Evolutionary conservation across 225 moss, liverwort and hornwort genomes (phyloP).

Genomic region (Pseudisothecium myosuroides): DNA sequence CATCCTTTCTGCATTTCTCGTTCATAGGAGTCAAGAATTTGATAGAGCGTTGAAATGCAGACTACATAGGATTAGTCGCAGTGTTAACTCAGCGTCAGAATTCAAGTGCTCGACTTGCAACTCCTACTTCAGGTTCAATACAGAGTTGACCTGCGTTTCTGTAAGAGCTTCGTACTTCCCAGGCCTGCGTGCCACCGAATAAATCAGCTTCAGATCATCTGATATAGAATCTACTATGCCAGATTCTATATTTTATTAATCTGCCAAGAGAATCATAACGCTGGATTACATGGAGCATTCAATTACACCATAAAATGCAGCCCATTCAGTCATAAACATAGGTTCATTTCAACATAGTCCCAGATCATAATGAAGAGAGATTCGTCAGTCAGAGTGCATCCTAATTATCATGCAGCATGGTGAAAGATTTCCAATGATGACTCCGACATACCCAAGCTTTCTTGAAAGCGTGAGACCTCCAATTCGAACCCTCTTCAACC

Average conservation of each 20-base stretch:
- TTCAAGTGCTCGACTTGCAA: neutral
- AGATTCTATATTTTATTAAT: neutral
- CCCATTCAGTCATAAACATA: neutral
- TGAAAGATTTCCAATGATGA: neutral
- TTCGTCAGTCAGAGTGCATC: neutral
- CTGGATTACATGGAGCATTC: neutral
- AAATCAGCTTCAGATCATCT: neutral
- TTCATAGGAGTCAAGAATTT: neutral
- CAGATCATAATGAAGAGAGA: neutral
- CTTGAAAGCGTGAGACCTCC: slow-evolving; percentile 83
- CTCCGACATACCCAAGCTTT: slow-evolving; percentile 53
- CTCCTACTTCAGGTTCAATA: slow-evolving; percentile 26
- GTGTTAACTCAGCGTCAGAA: neutral
- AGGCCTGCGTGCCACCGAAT: slow-evolving; percentile 20
- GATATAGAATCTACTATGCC: too few relatives aligned
- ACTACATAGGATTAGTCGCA: neutral
- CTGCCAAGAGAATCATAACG: neutral
- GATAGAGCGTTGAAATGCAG: neutral
- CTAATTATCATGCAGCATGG: neutral
- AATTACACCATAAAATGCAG: neutral
- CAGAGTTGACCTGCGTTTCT: slow-evolving; percentile 42
- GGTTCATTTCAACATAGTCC: neutral
- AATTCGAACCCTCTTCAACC: slow-evolving; percentile 81
- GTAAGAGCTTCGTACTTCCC: slow-evolving; percentile 54
- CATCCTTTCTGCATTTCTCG: neutral